Evolutionary conservation across 2,329 filamentous ascomycete species (phyloP).

Genomic region (Daldinia sp.): DNA sequence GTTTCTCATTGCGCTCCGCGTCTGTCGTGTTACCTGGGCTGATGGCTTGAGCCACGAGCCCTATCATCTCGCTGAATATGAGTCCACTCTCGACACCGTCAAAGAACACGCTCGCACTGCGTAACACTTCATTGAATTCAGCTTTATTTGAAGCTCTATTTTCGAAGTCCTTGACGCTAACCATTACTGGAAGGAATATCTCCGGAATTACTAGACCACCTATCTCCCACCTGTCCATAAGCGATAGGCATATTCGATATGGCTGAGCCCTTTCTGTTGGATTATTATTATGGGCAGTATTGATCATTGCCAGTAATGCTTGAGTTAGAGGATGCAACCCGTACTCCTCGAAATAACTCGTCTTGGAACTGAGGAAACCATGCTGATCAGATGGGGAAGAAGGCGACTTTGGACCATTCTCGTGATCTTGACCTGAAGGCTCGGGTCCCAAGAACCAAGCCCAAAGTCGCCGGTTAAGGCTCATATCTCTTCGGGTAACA

Average conservation of each 20-base stretch:
- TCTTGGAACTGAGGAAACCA: constrained; percentile 63
- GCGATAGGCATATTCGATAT: constrained; percentile 88
- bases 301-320: constrained; percentile 81
- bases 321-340: constrained; percentile 78
- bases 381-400: constrained; percentile 53
- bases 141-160: constrained; percentile 67
- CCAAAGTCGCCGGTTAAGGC: constrained; percentile 93
- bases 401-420: constrained; percentile 58
- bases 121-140: constrained; percentile 85
- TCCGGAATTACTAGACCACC: constrained; percentile 88
- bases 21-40: constrained; percentile 54
- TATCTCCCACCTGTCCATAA: constrained; percentile 99
- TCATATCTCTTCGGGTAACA: constrained; percentile 92
- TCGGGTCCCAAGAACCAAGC: constrained; percentile 92
- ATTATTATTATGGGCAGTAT: constrained; percentile 56
- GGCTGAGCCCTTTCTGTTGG: constrained; percentile 79
- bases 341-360: constrained; percentile 83
- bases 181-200: constrained; percentile 85
- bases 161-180: constrained; percentile 81
- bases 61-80: constrained; percentile 85
- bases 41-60: constrained; percentile 70
- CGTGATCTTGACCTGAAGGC: constrained; percentile 57
- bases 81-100: constrained; percentile 94
- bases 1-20: constrained; percentile 65
- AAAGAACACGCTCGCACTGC: constrained; percentile 95